A percentile compares a stretch with the other conserved stretches of the same genome.
Evolutionary conservation across 2,329 filamentous ascomycete species (phyloP).

Genomic region (Tolypocladium ovalisporum): DNA sequence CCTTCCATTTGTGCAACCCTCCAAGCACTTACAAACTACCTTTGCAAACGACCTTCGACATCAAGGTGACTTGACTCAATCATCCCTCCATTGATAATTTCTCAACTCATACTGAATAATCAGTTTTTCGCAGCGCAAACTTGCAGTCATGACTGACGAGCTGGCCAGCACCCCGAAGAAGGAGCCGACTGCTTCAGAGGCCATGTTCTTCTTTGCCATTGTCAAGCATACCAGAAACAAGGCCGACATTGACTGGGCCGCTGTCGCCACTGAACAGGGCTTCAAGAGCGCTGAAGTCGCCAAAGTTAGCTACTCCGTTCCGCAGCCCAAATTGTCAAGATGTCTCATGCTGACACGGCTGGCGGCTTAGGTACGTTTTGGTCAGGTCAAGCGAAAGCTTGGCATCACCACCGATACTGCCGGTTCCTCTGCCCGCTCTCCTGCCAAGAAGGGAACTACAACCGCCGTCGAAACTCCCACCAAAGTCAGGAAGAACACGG

Average conservation of each 20-base stretch:
- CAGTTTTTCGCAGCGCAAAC: not conserved
- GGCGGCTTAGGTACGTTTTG: slow-evolving; percentile 29
- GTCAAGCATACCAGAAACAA: slow-evolving; percentile 31
- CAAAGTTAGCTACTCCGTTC: slow-evolving; percentile 19
- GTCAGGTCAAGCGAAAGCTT: slow-evolving; percentile 37
- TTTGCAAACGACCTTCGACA: not conserved
- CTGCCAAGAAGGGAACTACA: slow-evolving; percentile 12
- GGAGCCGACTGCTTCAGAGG: slow-evolving; percentile 28
- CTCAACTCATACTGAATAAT: not conserved
- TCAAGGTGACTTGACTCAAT: not conserved
- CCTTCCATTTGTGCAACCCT: not conserved
- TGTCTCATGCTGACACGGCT: not conserved
- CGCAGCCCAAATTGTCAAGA: no score
- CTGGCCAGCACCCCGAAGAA: slow-evolving; percentile 10
- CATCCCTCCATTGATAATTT: no score
- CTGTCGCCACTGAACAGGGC: slow-evolving; percentile 27
- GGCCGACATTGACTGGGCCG: slow-evolving; percentile 36
- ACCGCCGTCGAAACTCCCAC: slow-evolving; percentile 9
- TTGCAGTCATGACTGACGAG: slow-evolving; percentile 17
- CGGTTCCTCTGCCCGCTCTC: slow-evolving; percentile 4
- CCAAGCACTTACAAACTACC: no score
- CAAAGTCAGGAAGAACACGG: slow-evolving; percentile 18
- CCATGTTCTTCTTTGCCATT: slow-evolving; percentile 32
- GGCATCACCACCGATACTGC: slow-evolving; percentile 18
- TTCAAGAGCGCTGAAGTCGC: slow-evolving; percentile 36